These are phyloP conservation scores for Talaromyces albobiverticillius DNA, from an alignment of 2,329 filamentous ascomycete species.

Conservation along the genomic window DNA sequence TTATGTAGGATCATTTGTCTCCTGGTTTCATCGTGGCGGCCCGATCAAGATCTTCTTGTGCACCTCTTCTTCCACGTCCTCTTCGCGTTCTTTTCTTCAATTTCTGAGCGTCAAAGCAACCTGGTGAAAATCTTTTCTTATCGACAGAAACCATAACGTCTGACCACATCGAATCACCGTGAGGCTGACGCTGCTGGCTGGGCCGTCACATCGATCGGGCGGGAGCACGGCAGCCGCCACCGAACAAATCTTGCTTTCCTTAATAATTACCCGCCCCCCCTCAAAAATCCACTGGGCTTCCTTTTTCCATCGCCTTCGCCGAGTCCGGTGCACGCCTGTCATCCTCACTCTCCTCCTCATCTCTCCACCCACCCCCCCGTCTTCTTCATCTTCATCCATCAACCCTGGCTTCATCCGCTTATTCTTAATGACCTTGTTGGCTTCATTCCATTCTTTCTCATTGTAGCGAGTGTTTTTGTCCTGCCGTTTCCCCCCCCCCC, in stretches of 20 bases:
- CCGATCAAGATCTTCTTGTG: background rate
- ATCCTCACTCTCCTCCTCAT: background rate
- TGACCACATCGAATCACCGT: too few relatives aligned
- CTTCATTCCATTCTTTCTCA: background rate
- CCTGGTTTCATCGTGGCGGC: conserved; percentile 11
- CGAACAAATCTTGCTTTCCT: background rate
- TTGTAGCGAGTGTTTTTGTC: conserved; percentile 10
- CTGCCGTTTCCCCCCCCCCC: background rate
- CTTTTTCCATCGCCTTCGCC: conserved; percentile 15
- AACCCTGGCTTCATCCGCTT: background rate
- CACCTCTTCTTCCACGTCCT: background rate
- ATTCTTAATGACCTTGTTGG: conserved; percentile 10
- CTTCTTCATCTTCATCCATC: conserved; percentile 3
- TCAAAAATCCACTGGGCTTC: too few relatives aligned
- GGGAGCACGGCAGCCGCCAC: background rate
- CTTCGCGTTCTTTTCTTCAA: too few relatives aligned
- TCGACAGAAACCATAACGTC: too few relatives aligned
- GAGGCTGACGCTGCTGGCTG: too few relatives aligned
- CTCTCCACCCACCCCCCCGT: background rate
- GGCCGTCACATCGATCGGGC: background rate
- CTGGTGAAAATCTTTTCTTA: too few relatives aligned
- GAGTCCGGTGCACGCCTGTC: conserved; percentile 10
- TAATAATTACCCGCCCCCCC: background rate
- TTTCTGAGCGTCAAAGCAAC: too few relatives aligned
- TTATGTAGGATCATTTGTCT: conserved; percentile 1